Conservation (phyloP, 1,139 yeast genomes). For the Taphrina flavorubra region DNA sequence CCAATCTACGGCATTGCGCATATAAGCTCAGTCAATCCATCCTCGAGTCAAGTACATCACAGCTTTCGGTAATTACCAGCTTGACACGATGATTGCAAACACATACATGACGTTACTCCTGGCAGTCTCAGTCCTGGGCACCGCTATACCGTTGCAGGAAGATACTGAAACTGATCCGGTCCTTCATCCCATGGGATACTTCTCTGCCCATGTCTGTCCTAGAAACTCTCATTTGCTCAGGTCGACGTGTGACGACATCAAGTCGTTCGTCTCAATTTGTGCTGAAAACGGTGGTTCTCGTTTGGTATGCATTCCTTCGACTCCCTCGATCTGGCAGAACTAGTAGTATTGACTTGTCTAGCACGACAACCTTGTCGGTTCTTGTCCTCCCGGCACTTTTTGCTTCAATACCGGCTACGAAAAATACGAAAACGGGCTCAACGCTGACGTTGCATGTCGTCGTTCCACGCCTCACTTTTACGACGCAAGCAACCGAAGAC, state of each 20-base stretch:
- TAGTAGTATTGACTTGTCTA: neutral
- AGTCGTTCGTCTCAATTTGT: neutral
- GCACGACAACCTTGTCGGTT: neutral
- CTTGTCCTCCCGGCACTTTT: neutral
- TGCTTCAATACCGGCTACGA: neutral
- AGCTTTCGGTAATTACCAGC: too few species aligned
- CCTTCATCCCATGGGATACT: neutral
- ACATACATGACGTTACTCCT: neutral
- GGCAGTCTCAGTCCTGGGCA: neutral
- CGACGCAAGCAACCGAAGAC: neutral
- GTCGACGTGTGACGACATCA: neutral
- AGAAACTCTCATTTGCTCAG: neutral
- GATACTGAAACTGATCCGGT: neutral
- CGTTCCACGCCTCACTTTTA: neutral
- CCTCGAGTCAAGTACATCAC: too few species aligned
- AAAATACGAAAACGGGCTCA: neutral
- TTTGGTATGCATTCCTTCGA: too few species aligned
- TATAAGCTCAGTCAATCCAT: neutral
- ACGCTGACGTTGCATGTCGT: neutral
- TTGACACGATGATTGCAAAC: neutral
- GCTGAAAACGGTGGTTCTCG: neutral
- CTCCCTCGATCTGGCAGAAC: neutral
- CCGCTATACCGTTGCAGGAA: neutral
- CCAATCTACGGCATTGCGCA: neutral
- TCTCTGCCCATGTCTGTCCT: conserved; percentile 3